Evolutionary conservation across 768 basidiomycete genomes (phyloP), one percentile per base, ranked within the genome.

Genomic region (Sarcodon aspratus): DNA sequence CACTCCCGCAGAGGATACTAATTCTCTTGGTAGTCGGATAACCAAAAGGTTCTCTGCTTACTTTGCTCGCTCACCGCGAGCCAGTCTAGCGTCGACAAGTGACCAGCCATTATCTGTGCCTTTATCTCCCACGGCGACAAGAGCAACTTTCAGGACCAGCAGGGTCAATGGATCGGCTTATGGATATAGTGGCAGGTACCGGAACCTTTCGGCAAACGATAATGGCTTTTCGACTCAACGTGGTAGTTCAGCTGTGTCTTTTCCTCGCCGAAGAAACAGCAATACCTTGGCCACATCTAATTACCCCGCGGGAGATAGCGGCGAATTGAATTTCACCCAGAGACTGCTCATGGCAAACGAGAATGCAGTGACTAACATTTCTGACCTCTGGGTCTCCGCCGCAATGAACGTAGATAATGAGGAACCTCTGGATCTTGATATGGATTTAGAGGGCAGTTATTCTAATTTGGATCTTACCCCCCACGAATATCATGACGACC

Each of bases 381-480:
- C 92, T 18, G 95, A 97, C 65, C 70, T 99, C 17, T 99, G 96
- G 96, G 90, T 98, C 46, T 91, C 92, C 5, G 87, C 94, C 15
- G 96, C 95, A 6, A 90, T 95, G 69, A 96, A 95, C 51, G 90
- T 84, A 32, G 93, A 95, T 59, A 85, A 87, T 56, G 91, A 93
- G 54, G 82, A 92, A 49, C 81, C 82, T 3, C 86, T 85, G 15
- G 15, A 17, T 42, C 17, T 17, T 15, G 40, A 42, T 8, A 27
- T 17, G 18, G 78, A 81, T 55, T 69, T 46, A 11, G 59, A 61
- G n/a, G 57, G 50, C 7, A 53, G 42, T 5, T 48, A 52, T 36
- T 17, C 17, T 42, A 27, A 15, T 9, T 15, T 42, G 13, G 15
- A 15, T n/a, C 13, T 42, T 17, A 42, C 40, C 13, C 21, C 21